Evolutionary conservation across 805 yeast species (phyloP).

Genomic region (Schizosaccharomyces osmophilus): DNA sequence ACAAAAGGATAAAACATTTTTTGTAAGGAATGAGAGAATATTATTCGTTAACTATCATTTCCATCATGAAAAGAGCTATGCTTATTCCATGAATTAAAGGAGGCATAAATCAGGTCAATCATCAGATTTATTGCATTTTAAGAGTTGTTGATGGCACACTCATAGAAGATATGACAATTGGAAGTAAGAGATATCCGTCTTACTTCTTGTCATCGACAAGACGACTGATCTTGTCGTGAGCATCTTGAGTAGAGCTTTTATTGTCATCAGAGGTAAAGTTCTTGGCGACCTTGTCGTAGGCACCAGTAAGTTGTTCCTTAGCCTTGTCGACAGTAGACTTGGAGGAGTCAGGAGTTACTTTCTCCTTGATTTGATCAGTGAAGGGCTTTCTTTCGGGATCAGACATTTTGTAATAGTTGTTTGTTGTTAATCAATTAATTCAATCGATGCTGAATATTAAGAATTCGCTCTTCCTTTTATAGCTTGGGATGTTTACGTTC

Average conservation of each 20-base stretch:
- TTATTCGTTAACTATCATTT: too few relatives aligned
- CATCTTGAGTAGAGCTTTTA: conserved; percentile 47
- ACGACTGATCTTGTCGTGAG: conserved; percentile 31
- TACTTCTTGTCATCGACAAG: conserved; percentile 22
- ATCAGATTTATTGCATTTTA: too few relatives aligned
- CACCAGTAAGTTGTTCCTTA: conserved; percentile 43
- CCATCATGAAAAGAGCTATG: too few relatives aligned
- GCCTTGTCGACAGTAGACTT: conserved; percentile 41
- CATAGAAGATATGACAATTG: too few relatives aligned
- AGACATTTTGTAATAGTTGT: not conserved
- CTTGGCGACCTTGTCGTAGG: conserved; percentile 39
- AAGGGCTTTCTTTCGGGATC: conserved; percentile 48
- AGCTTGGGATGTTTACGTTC: not conserved
- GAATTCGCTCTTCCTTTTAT: not conserved
- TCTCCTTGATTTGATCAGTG: conserved; percentile 41
- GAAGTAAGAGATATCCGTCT: not conserved
- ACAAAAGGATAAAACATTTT: too few relatives aligned
- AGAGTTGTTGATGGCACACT: too few relatives aligned
- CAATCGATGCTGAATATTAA: not conserved
- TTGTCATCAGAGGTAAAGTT: conserved; percentile 35
- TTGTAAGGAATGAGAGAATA: too few relatives aligned
- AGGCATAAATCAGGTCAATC: too few relatives aligned
- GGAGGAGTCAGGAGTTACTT: conserved; percentile 43
- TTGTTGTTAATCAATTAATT: not conserved
- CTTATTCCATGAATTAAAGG: too few relatives aligned